A percentile compares a stretch with the other conserved stretches of the same genome.
phyloP scores from a whole-genome alignment of 2,329 filamentous ascomycete species.

The Claviceps fusiformis region DNA sequence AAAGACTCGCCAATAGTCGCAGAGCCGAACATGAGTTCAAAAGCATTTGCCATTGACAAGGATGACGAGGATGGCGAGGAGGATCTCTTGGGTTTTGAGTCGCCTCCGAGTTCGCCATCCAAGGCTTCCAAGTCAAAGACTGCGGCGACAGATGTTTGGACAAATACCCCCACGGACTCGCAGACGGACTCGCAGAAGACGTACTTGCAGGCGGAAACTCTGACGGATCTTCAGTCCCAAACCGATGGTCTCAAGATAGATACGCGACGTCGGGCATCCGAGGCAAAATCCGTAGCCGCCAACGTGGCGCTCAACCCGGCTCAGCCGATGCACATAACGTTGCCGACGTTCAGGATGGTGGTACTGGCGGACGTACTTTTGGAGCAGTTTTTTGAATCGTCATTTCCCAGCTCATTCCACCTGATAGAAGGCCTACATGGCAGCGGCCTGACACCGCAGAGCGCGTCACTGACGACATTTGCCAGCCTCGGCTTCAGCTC shows the following conservation, averaged over 20 bases:
- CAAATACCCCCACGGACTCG: not conserved
- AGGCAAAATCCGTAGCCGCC: constrained; percentile 59
- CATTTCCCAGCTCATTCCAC: constrained; percentile 86
- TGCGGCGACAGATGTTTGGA: constrained; percentile 21
- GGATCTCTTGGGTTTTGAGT: constrained; percentile 48
- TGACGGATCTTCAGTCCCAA: not conserved
- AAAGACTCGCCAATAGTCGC: constrained; percentile 8
- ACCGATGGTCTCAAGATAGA: constrained; percentile 7
- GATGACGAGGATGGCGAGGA: constrained; percentile 46
- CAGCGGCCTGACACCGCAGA: constrained; percentile 16
- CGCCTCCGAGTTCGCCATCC: constrained; percentile 25
- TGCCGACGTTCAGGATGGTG: constrained; percentile 98
- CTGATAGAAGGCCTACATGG: constrained; percentile 51
- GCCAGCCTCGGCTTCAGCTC: constrained; percentile 51
- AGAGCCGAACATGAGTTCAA: constrained; percentile 13
- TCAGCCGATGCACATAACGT: constrained; percentile 85
- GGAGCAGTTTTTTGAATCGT: constrained; percentile 94
- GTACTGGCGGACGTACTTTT: constrained; percentile 90
- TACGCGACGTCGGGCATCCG: constrained; percentile 33
- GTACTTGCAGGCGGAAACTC: not conserved
- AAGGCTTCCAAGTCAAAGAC: constrained; percentile 28
- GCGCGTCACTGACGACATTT: constrained; percentile 72
- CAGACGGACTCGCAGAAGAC: not conserved
- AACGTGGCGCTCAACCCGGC: constrained; percentile 87
- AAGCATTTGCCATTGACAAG: constrained; percentile 58